These are phyloP conservation scores for Pichia sporocuriosa DNA, from an alignment of 805 yeast genomes.

Conservation along the genomic window DNA sequence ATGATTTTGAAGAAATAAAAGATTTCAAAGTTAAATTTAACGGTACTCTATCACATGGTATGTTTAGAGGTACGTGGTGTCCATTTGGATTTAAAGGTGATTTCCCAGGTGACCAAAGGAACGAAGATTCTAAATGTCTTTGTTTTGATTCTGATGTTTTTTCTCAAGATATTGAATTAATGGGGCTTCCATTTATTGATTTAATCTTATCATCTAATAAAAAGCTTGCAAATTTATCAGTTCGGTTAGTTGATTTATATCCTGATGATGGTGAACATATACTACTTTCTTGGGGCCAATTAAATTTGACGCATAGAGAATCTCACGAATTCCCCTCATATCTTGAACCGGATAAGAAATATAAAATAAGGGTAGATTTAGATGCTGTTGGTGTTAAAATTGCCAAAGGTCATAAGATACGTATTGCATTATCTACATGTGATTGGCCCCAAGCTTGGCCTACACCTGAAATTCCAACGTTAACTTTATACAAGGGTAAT, in stretches of 20 bases:
- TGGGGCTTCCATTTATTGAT: constrained; percentile 35
- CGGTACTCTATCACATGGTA: constrained; percentile 36
- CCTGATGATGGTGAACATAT: constrained; percentile 33
- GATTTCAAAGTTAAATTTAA: constrained; percentile 19
- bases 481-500: constrained; percentile 30
- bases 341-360: constrained; percentile 28
- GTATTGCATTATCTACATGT: constrained; percentile 37
- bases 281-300: constrained; percentile 40
- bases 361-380: constrained; percentile 30
- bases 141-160: constrained; percentile 31
- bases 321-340: constrained; percentile 36
- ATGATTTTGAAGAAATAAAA: background rate
- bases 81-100: constrained; percentile 43
- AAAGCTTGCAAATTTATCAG: constrained; percentile 34
- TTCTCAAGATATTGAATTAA: constrained; percentile 21
- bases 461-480: constrained; percentile 33
- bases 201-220: constrained; percentile 32
- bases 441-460: constrained; percentile 49
- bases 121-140: constrained; percentile 36
- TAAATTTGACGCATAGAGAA: constrained; percentile 36
- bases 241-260: constrained; percentile 35
- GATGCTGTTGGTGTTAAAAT: constrained; percentile 36
- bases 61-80: constrained; percentile 40
- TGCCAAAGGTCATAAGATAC: constrained; percentile 32
- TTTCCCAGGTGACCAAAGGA: constrained; percentile 39